Conservation (phyloP, 805 yeast genomes). For the Lachancea fermentati region DNA sequence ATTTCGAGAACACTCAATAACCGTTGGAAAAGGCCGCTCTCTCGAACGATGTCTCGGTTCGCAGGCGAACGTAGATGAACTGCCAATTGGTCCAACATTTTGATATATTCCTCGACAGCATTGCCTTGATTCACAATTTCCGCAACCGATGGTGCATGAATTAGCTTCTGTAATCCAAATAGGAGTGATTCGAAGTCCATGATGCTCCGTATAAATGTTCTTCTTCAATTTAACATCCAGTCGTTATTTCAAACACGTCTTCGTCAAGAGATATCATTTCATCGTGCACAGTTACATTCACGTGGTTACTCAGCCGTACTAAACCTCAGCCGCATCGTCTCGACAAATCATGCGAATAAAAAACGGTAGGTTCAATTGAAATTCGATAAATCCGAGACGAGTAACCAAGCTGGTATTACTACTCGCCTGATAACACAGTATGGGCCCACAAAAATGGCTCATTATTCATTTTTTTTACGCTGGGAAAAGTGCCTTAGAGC, state of each 20-base stretch:
- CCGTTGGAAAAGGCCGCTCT: slow-evolving; percentile 23
- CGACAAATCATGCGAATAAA: too few relatives aligned
- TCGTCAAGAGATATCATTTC: neutral
- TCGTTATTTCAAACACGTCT: neutral
- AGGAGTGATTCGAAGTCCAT: slow-evolving; percentile 33
- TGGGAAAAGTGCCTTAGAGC: neutral
- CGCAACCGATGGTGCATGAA: slow-evolving; percentile 15
- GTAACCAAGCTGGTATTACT: too few relatives aligned
- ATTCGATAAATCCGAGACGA: too few relatives aligned
- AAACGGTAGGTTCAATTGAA: too few relatives aligned
- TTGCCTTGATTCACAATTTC: slow-evolving; percentile 19
- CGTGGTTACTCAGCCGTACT: too few relatives aligned
- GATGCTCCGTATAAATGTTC: neutral
- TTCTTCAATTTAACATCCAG: neutral
- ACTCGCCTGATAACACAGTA: too few relatives aligned
- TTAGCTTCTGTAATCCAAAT: slow-evolving; percentile 28
- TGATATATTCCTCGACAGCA: slow-evolving; percentile 17
- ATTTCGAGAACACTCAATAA: slow-evolving; percentile 16
- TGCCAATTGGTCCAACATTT: slow-evolving; percentile 29
- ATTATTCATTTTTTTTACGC: neutral
- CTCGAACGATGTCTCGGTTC: slow-evolving; percentile 28
- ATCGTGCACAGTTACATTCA: neutral
- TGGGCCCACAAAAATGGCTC: too few relatives aligned
- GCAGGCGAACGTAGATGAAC: slow-evolving; percentile 25
- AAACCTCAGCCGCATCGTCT: too few relatives aligned